Conservation (phyloP, 179 eudicot species). For the Monotropa hypopitys region DNA sequence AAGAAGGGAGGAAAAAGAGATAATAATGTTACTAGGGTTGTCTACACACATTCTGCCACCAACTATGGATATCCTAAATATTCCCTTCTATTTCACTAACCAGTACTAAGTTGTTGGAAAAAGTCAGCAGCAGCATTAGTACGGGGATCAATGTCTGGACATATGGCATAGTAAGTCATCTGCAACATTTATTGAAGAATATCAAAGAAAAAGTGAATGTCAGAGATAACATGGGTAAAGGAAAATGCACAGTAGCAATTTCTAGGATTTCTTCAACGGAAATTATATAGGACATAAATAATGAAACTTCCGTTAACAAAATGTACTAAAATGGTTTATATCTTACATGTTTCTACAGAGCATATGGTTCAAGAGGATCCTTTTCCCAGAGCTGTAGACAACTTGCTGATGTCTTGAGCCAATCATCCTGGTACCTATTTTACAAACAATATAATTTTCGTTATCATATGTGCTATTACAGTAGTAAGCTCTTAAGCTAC, state of each 20-base stretch:
- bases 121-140: constrained; percentile 73
- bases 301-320: background rate
- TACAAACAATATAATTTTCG: background rate
- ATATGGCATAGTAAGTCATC: constrained; percentile 86
- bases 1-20: background rate
- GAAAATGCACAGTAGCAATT: background rate
- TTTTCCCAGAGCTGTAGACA: constrained; percentile 90
- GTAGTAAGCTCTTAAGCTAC: background rate
- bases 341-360: constrained; percentile 73
- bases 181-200: constrained; percentile 22
- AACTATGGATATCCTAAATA: background rate
- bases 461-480: background rate
- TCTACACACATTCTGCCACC: background rate
- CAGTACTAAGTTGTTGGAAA: constrained; percentile 92
- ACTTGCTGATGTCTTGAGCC: constrained; percentile 88
- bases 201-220: background rate
- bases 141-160: constrained; percentile 85
- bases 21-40: background rate
- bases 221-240: background rate
- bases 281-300: background rate
- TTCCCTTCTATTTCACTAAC: constrained; percentile 32
- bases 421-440: constrained; percentile 93
- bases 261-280: background rate
- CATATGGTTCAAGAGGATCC: constrained; percentile 98
- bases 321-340: background rate